These are phyloP conservation scores for Luvunga scandens DNA, from an alignment of 345 rosid genomes.

Conservation along the genomic window DNA sequence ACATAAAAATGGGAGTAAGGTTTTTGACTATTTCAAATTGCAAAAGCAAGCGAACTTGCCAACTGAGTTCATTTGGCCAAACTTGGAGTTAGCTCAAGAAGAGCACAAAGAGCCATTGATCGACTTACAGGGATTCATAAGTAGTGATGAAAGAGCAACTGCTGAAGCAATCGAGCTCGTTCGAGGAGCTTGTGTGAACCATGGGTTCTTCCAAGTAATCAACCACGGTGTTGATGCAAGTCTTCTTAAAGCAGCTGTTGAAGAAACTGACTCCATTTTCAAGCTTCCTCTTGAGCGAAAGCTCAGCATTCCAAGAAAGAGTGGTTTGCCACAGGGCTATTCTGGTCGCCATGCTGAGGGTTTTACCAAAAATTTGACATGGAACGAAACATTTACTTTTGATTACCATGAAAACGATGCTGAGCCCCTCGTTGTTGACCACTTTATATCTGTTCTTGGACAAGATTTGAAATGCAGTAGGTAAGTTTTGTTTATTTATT, in stretches of 20 bases:
- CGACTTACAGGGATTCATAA: slow-evolving; percentile 43
- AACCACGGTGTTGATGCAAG: slow-evolving; percentile 48
- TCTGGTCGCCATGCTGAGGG: slow-evolving; percentile 55
- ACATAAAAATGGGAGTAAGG: neutral
- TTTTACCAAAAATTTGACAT: slow-evolving; percentile 50
- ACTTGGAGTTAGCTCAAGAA: slow-evolving; percentile 18
- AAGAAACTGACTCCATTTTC: slow-evolving; percentile 34
- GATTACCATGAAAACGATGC: slow-evolving; percentile 20
- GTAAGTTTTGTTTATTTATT: slow-evolving; percentile 22
- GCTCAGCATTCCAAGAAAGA: slow-evolving; percentile 31
- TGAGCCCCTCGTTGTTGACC: slow-evolving; percentile 27
- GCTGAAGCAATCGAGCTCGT: slow-evolving; percentile 34
- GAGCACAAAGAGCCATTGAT: slow-evolving; percentile 50
- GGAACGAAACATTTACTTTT: slow-evolving; percentile 66
- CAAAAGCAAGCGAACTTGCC: slow-evolving; percentile 37
- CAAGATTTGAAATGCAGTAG: slow-evolving; percentile 43
- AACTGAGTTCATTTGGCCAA: slow-evolving; percentile 48
- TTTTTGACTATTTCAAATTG: slow-evolving; percentile 32
- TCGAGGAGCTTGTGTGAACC: slow-evolving; percentile 43
- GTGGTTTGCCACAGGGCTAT: slow-evolving; percentile 36
- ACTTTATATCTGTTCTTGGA: slow-evolving; percentile 44
- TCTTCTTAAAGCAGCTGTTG: slow-evolving; percentile 36
- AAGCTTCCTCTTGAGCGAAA: slow-evolving; percentile 43
- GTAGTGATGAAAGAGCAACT: slow-evolving; percentile 34
- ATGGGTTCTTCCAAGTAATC: slow-evolving; percentile 61